Base-by-base conservation (phyloP, 768 basidiomycete genomes). In the Infundibulicybe gibba region DNA sequence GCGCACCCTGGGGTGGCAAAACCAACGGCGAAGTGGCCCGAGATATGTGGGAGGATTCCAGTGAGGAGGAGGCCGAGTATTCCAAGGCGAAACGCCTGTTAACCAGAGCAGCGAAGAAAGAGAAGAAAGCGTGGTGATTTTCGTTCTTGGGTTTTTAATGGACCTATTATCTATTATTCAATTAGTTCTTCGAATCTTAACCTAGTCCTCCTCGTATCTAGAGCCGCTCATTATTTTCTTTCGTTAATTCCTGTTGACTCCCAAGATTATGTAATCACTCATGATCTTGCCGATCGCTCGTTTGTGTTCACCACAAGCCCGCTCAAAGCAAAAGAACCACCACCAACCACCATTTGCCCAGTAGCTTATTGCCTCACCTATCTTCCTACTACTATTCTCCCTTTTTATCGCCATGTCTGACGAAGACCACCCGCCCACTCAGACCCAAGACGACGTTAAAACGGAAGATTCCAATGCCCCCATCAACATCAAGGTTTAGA, bases 401-500 rank as follows among this genome's bases (percentile, higher is more conserved):
- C 3, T 25, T 8, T 25, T 15, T 34, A 34, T 8, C 43, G 49
- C 40, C 46, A 85, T 85, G 82, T 78, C 82, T 60, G 81, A 84
- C 54, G 65, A 73, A 48, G 69, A 74, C 17, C 69, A 70, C 37
- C 69, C 68, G 35, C 54, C 55, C 17, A 25, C 25, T 25, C 55
- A 55, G 40, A 61, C 61, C 35, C 69, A 76, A 43, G 61, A 67
- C 5, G 72, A 75, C 15, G 63, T 76, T 49, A 85, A 87, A 63
- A 30, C 63, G 17, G 83, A 80, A 62, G 79, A 82, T 52, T 63
- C 74, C 8, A 79, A 80, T 54, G 68, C 76, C 12, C 77, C 87
- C 31, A 90, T 90, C 61, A 90, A 88, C 59, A 80, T 90, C 65
- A 90, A 87, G 79, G 88, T 87, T 45, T 43, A n/a, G 35, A 38